Conservation (phyloP, 306 rosid genomes). For the Lithocarpus polystachyus region DNA sequence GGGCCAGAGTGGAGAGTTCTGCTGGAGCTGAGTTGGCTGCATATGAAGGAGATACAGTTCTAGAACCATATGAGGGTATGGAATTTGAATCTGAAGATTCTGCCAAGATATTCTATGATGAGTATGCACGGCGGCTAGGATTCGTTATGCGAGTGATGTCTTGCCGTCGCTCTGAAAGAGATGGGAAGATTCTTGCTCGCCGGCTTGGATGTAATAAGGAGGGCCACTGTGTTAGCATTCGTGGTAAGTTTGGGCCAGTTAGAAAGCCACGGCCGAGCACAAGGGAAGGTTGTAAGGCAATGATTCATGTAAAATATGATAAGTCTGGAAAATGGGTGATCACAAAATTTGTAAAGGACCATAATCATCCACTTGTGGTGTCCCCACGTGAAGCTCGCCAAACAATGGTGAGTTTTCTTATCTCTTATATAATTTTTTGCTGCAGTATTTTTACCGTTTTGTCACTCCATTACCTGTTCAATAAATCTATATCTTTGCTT, state of each 20-base stretch:
- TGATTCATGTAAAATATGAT: slow-evolving; percentile 88
- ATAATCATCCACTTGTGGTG: slow-evolving; percentile 81
- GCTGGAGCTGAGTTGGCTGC: slow-evolving; percentile 32
- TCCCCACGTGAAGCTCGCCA: slow-evolving; percentile 97
- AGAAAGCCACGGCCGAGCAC: slow-evolving; percentile 86
- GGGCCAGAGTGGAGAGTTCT: slow-evolving; percentile 44
- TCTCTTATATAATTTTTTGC: slow-evolving; percentile 10
- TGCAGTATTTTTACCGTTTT: background rate
- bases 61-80: slow-evolving; percentile 85
- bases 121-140: slow-evolving; percentile 75
- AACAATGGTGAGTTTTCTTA: slow-evolving; percentile 63
- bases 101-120: slow-evolving; percentile 91
- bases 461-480: background rate
- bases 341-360: slow-evolving; percentile 88
- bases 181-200: slow-evolving; percentile 94
- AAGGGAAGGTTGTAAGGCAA: slow-evolving; percentile 96
- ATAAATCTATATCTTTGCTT: background rate
- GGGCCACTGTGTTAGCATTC: slow-evolving; percentile 76
- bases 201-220: slow-evolving; percentile 95
- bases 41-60: slow-evolving; percentile 43
- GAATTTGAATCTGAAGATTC: slow-evolving; percentile 94
- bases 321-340: slow-evolving; percentile 91
- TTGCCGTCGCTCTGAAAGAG: slow-evolving; percentile 93
- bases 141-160: slow-evolving; percentile 99
- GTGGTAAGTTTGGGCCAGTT: slow-evolving; percentile 70